Base-by-base conservation (phyloP, 2,329 filamentous ascomycete species). In the Shiraia sp. region DNA sequence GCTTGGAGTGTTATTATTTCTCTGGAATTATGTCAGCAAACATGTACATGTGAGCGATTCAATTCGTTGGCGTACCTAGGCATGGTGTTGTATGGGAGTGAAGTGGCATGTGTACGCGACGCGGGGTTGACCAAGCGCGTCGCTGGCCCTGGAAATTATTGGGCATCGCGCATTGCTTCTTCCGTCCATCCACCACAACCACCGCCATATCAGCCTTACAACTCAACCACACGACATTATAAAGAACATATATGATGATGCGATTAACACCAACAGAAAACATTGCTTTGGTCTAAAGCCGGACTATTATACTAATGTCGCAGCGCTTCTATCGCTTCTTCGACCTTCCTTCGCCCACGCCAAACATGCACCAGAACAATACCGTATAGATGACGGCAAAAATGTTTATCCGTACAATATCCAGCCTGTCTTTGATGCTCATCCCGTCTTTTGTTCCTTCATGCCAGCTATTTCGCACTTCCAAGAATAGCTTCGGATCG, bases 1-100 rank as follows among this genome's bases (percentile, higher is more conserved):
- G 95, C 92, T 76, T 99, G 93, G 63, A 99, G 87, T 50, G 95
- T 99, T 73, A 99, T 99, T 65, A 99, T 99, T 82, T 99, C 93
- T 74, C 93, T 96, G 60, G 1, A 1, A 6, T 6, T 15, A 5
- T 15, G 30, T 59, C n/a, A 57, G 49, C 19, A 30, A 27, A 25
- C 14, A 23, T 26, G 7, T 2, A 22, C 8, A 22, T 22, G 19
- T 8, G 19, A 22, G 19, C 6, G n/a, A 9, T 15, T 40, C 15
- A 31, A n/a, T 22, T 4, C n/a, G 29, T 26, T 10, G 14, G 33
- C 61, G 24, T 59, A 68, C 67, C 67, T 67, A 25, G 67, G 67
- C 67, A 70, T 70, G 43, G 47, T 68, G 53, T 31, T 56, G 47
- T 55, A 14, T 51, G 49, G 49, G 35, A 32, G 49, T 53, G 52